Percentiles rank a stretch among this genome's conserved stretches.
phyloP scores from a whole-genome alignment of 148 eudicot species.

The Pharnaceum exiguum region DNA sequence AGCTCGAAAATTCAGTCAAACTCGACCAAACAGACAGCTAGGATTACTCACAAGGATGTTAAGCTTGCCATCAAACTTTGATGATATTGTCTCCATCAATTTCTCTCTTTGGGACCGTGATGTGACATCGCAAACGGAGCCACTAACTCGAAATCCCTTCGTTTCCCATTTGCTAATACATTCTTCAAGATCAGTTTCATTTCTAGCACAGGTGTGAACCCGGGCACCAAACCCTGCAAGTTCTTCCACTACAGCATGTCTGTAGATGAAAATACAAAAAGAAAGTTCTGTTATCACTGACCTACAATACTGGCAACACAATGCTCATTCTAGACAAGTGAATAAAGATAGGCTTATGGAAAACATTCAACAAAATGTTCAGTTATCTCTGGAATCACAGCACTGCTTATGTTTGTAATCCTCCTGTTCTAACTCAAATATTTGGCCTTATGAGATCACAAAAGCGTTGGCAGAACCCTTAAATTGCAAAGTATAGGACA shows the following conservation, averaged over 20 bases:
- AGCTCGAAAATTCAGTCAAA: too few species aligned
- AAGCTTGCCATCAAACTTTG: conserved; percentile 34
- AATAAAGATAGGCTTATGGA: too few species aligned
- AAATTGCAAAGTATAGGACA: neutral
- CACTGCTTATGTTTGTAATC: too few species aligned
- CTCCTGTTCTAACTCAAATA: too few species aligned
- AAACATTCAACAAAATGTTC: too few species aligned
- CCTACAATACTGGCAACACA: too few species aligned
- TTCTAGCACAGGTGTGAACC: conserved; percentile 36
- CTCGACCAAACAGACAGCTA: too few species aligned
- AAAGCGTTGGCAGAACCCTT: too few species aligned
- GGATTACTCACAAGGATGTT: conserved; percentile 29
- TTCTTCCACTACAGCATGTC: conserved; percentile 38
- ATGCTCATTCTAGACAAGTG: too few species aligned
- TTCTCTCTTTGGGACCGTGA: conserved; percentile 25
- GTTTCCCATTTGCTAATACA: conserved; percentile 22
- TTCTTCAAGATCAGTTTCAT: conserved; percentile 26
- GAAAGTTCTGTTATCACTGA: too few species aligned
- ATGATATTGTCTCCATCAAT: conserved; percentile 28
- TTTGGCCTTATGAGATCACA: too few species aligned
- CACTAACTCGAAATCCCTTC: conserved; percentile 34
- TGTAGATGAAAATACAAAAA: neutral
- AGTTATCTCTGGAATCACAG: too few species aligned
- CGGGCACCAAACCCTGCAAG: conserved; percentile 30
- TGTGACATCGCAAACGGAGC: conserved; percentile 29